These are phyloP conservation scores for Penicillium frequentans DNA, from an alignment of 2,329 filamentous ascomycete species.

Conservation along the genomic window DNA sequence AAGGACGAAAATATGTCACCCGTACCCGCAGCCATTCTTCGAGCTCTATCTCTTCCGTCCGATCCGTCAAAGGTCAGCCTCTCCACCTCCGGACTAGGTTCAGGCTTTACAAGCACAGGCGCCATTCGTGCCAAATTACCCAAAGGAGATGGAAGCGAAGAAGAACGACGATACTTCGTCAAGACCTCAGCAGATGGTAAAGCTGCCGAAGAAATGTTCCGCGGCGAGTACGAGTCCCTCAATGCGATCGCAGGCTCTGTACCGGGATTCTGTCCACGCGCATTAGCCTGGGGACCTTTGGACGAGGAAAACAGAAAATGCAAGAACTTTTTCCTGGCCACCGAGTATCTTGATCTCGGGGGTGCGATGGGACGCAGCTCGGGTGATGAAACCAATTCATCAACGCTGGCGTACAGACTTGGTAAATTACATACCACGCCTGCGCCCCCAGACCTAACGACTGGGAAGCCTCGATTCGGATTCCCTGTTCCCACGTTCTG, in stretches of 20 bases:
- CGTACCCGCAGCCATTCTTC: constrained; percentile 35
- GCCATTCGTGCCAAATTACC: constrained; percentile 37
- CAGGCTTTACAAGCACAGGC: constrained; percentile 47
- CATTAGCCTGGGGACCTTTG: constrained; percentile 69
- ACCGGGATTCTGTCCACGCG: constrained; percentile 72
- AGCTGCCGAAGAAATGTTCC: constrained; percentile 40
- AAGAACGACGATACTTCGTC: constrained; percentile 40
- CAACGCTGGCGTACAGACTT: constrained; percentile 68
- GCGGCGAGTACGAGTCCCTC: constrained; percentile 79
- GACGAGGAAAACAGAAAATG: constrained; percentile 42
- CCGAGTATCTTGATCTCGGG: constrained; percentile 74
- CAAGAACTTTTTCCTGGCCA: constrained; percentile 58
- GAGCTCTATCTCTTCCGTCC: constrained; percentile 36
- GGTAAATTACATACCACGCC: constrained; percentile 75
- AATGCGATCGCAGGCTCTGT: constrained; percentile 75
- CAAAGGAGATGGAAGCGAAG: constrained; percentile 18
- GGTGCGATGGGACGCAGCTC: constrained; percentile 48
- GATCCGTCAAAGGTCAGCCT: constrained; percentile 36
- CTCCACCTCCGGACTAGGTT: constrained; percentile 39
- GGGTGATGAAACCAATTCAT: constrained; percentile 45
- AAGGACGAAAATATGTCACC: constrained; percentile 25
- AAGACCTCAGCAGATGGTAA: constrained; percentile 37
- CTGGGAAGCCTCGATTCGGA: constrained; percentile 63
- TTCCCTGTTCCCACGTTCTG: constrained; percentile 86
- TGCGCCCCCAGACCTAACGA: constrained; percentile 52